These are phyloP conservation scores for Boletus vermiculosoides DNA, from an alignment of 768 basidiomycete species.

Conservation along the genomic window DNA sequence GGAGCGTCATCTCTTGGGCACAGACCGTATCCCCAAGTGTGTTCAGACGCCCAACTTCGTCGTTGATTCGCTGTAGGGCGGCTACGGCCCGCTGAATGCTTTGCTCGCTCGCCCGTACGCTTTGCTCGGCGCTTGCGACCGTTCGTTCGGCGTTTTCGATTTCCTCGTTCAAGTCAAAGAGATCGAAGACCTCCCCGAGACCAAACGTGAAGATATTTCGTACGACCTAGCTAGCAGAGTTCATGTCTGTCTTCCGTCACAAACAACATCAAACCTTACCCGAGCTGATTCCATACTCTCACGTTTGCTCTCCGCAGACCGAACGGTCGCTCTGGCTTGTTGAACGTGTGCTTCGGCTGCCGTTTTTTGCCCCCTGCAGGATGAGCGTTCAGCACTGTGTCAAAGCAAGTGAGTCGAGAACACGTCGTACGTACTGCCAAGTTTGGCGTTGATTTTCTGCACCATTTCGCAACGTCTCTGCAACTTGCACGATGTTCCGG, in stretches of 20 bases:
- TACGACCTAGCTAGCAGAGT: conserved; percentile 2
- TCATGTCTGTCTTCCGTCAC: neutral
- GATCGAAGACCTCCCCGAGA: conserved; percentile 14
- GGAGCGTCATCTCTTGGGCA: conserved; percentile 5
- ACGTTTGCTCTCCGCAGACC: conserved; percentile 10
- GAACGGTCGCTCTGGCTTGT: conserved; percentile 14
- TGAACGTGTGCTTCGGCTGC: conserved; percentile 2
- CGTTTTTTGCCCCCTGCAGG: conserved; percentile 3
- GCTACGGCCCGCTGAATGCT: conserved; percentile 9
- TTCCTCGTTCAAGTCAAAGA: conserved; percentile 19
- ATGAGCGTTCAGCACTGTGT: neutral
- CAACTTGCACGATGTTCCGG: neutral
- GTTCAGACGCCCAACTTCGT: conserved; percentile 3
- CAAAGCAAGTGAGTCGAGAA: neutral
- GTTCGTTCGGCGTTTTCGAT: conserved; percentile 7
- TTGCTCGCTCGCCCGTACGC: conserved; percentile 1
- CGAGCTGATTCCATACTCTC: conserved; percentile 17
- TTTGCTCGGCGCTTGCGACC: conserved; percentile 6
- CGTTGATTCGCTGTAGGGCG: conserved; percentile 2
- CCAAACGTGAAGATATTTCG: conserved; percentile 17
- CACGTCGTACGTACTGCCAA: conserved; percentile 5
- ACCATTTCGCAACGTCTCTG: neutral
- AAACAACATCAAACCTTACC: neutral
- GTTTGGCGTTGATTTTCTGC: neutral
- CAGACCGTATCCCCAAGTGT: conserved; percentile 1